Evolutionary conservation across 148 eudicot species (phyloP).

Genomic region (Cornus suecica): DNA sequence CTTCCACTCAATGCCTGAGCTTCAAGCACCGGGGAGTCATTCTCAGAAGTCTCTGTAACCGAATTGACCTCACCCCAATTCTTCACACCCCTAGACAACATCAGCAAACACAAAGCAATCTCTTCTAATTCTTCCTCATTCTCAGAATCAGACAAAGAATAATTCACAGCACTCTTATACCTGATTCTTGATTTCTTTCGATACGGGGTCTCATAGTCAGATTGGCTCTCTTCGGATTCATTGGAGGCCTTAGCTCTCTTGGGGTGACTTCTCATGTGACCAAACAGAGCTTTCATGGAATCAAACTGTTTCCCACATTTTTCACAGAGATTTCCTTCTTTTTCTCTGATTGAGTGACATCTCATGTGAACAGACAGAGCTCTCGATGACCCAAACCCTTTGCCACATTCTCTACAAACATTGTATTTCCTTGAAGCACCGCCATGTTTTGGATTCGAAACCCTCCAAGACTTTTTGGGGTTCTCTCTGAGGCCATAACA

Average conservation of each 20-base stretch:
- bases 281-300: constrained; percentile 36
- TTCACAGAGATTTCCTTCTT: constrained; percentile 11
- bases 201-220: constrained; percentile 10
- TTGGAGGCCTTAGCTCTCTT: constrained; percentile 17
- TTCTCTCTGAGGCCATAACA: constrained; percentile 26
- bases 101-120: constrained; percentile 53
- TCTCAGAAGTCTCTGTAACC: constrained; percentile 7
- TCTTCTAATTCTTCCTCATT: constrained; percentile 42
- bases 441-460: constrained; percentile 16
- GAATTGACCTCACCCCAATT: constrained; percentile 18
- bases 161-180: constrained; percentile 29
- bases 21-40: constrained; percentile 20
- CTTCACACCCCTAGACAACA: constrained; percentile 45
- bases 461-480: constrained; percentile 38
- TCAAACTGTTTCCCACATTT: constrained; percentile 23
- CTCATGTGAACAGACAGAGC: constrained; percentile 62
- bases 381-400: constrained; percentile 40
- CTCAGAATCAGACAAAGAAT: constrained; percentile 13
- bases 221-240: constrained; percentile 15
- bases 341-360: constrained; percentile 29
- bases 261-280: constrained; percentile 44
- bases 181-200: constrained; percentile 48
- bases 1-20: not conserved
- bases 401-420: constrained; percentile 51
- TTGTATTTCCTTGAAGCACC: not conserved